These are phyloP conservation scores for Paraurostyla sp. DNA, from an alignment of 73 alveolate species.

Conservation along the genomic window DNA sequence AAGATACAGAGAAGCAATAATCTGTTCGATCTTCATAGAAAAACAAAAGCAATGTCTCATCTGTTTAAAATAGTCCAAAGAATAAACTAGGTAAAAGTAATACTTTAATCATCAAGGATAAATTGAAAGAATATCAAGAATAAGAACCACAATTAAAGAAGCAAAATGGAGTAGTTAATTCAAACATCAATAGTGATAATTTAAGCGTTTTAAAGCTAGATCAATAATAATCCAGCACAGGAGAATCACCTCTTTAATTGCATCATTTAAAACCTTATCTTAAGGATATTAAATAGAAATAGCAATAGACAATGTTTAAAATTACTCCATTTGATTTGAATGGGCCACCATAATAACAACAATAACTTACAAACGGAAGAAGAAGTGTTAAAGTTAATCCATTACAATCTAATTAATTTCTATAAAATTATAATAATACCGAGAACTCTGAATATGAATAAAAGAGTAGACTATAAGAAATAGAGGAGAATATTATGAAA, in stretches of 20 bases:
- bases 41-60: neutral
- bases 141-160: neutral
- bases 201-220: too few relatives aligned
- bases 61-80: neutral
- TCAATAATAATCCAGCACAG: neutral
- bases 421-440: neutral
- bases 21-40: neutral
- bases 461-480: neutral
- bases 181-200: neutral
- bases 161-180: neutral
- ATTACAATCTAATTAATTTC: neutral
- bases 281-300: neutral
- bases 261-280: conserved; percentile 4
- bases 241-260: too few relatives aligned
- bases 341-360: neutral
- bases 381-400: neutral
- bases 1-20: neutral
- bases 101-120: neutral
- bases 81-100: neutral
- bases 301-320: too few relatives aligned
- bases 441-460: neutral
- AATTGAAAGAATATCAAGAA: neutral
- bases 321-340: too few relatives aligned
- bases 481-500: conserved; percentile 20
- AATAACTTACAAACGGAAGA: neutral